Base-by-base conservation (phyloP, 148 eudicot genomes). In the Vaccinium myrtillus region DNA sequence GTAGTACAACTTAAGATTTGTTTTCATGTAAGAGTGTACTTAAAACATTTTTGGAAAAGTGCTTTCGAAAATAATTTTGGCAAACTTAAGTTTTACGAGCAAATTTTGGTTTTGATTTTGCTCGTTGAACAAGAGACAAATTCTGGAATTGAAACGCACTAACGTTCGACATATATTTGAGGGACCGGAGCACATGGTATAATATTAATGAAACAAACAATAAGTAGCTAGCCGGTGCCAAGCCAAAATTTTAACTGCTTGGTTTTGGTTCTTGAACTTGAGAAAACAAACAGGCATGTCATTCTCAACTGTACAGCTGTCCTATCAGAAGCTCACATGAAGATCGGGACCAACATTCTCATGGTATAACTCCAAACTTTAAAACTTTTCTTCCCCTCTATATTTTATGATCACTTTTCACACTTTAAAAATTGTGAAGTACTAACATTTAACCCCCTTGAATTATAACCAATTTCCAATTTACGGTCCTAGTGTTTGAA, bases 341-440 rank as follows among this genome's bases (percentile, higher is more conserved):
- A 84, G 71, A 63, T 77, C 85, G 58, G 86, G 90, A 87, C 92
- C 89, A 90, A 91, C 93, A 93, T 93, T 93, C 92, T 89, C 91
- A 91, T 90, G 89, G 92, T 88, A 91, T 86, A 88, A 87, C 86
- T 85, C 78, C 86, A 87, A 77, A 48, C 49, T 82, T 86, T 46
- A 69, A 75, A 75, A 61, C 58, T 71, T 5, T 48, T 19, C 11
- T 32, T 16, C 13, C 59, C 46, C 53, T 27, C 18, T 46, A 54
- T 59, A 48, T 12, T 51, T 79, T 43, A 10, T 82, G 74, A 53
- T 49, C 32, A 16, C 12, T 21, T 46, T 43, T 70, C 25, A 53
- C 5, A 27, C 7, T 11, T 25, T 5, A 2, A 16, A 23, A 65
- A 27, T 4, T 69, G 16, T 39, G 43, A 69, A 9, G 46, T 5